A percentile compares a stretch with the other conserved stretches of the same genome.
Evolutionary conservation across 2,329 filamentous ascomycete species (phyloP).

Genomic region (Phaeosphaeriaceae sp.): DNA sequence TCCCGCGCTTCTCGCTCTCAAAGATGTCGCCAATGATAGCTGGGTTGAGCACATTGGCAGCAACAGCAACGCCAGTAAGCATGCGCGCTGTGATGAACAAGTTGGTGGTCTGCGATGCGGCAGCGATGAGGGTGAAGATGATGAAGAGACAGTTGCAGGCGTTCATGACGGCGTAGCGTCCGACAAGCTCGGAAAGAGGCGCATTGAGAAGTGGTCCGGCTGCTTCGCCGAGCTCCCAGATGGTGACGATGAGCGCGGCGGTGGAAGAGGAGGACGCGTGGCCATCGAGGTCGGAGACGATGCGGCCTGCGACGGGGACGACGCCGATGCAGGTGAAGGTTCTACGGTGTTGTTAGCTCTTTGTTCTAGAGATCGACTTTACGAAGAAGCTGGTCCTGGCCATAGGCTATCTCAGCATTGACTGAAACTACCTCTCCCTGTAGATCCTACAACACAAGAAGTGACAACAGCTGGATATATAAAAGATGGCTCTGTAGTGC

Average conservation of each 20-base stretch:
- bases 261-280: constrained; percentile 29
- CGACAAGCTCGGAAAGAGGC: constrained; percentile 43
- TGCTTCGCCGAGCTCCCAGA: constrained; percentile 47
- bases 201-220: constrained; percentile 44
- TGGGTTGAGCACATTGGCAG: constrained; percentile 65
- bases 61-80: constrained; percentile 54
- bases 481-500: no score
- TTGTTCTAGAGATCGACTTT: background rate
- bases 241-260: constrained; percentile 43
- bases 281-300: constrained; percentile 41
- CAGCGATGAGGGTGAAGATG: constrained; percentile 49
- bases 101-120: constrained; percentile 45
- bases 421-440: no score
- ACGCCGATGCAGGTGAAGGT: constrained; percentile 50
- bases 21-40: constrained; percentile 71
- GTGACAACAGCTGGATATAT: no score
- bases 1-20: constrained; percentile 62
- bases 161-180: constrained; percentile 43
- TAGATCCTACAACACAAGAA: no score
- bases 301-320: constrained; percentile 40
- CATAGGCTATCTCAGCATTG: no score
- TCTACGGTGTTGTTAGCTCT: constrained; percentile 24
- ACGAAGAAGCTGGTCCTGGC: no score
- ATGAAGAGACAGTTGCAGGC: constrained; percentile 55
- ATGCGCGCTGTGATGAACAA: constrained; percentile 53